Conservation (phyloP, 2,329 filamentous ascomycete species). For the Apiospora arundinis region DNA sequence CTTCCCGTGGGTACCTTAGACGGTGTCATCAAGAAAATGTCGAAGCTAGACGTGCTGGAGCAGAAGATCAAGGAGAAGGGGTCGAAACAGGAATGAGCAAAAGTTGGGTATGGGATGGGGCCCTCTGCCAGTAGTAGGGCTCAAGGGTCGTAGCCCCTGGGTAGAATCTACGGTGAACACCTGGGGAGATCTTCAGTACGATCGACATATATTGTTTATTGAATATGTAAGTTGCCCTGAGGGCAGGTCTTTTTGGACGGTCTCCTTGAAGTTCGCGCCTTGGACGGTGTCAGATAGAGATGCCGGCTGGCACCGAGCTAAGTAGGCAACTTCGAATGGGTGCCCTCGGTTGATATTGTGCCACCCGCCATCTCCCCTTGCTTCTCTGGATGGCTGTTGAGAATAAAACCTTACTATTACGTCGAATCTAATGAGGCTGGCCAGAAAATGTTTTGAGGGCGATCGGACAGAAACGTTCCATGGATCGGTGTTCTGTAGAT, state of each 20-base stretch:
- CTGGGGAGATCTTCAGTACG: not conserved
- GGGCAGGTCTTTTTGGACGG: not conserved
- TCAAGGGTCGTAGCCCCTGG: not conserved
- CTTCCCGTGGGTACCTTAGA: not conserved
- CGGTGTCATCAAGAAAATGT: not conserved
- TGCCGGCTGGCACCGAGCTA: not conserved
- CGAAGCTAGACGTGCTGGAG: slow-evolving; percentile 26
- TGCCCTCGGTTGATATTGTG: not conserved
- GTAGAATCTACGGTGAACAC: not conserved
- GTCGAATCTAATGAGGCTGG: not conserved
- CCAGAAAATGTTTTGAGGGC: no score
- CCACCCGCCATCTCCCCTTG: not conserved
- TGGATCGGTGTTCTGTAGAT: no score
- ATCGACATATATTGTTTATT: not conserved
- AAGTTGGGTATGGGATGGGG: not conserved
- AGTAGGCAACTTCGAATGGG: not conserved
- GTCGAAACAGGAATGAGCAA: not conserved
- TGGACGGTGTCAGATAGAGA: not conserved
- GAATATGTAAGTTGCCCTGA: not conserved
- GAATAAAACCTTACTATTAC: not conserved
- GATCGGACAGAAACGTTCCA: no score
- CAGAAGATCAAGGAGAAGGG: slow-evolving; percentile 25
- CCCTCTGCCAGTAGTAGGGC: not conserved
- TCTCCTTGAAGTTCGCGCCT: not conserved
- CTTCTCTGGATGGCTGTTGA: not conserved